phyloP scores from a whole-genome alignment of 1,284 basidiomycete species.

The Leccinum pachyderme region DNA sequence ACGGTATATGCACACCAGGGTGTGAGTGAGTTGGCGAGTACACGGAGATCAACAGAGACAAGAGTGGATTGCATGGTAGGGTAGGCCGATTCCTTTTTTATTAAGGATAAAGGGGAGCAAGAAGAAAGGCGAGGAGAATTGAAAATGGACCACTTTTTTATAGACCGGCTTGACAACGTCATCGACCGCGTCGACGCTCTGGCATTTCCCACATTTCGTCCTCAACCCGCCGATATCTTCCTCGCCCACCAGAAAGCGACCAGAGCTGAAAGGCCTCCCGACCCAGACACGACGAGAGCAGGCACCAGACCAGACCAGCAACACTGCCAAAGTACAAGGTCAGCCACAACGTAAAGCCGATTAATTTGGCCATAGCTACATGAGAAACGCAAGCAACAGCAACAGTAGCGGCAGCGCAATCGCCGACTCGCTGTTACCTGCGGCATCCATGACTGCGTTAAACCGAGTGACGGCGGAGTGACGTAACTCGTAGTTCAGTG shows the following conservation, averaged over 20 bases:
- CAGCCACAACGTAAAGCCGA: background rate
- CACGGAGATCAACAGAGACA: slow-evolving; percentile 38
- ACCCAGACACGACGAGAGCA: slow-evolving; percentile 65
- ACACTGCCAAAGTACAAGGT: slow-evolving; percentile 36
- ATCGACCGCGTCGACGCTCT: slow-evolving; percentile 41
- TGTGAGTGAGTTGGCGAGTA: slow-evolving; percentile 33
- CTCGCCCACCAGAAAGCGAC: slow-evolving; percentile 11
- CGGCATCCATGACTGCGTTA: slow-evolving; percentile 13
- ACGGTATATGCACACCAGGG: slow-evolving; percentile 7
- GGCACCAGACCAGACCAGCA: slow-evolving; percentile 56
- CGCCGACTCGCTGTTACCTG: slow-evolving; percentile 3
- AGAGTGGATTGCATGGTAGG: slow-evolving; percentile 38
- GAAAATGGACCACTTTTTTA: slow-evolving; percentile 26
- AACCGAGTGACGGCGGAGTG: background rate
- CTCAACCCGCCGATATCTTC: slow-evolving; percentile 32
- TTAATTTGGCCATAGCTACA: slow-evolving; percentile 36
- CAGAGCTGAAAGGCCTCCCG: slow-evolving; percentile 38
- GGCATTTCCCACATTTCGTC: slow-evolving; percentile 59
- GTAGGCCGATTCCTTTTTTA: slow-evolving; percentile 23
- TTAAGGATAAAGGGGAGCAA: background rate
- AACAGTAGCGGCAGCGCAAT: slow-evolving; percentile 23
- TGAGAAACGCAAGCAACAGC: slow-evolving; percentile 40
- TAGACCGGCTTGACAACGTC: slow-evolving; percentile 19
- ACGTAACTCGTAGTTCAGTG: background rate
- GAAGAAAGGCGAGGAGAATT: slow-evolving; percentile 12